Conservation (phyloP, 2,329 filamentous ascomycete species). For the Botrytis paeoniae region DNA sequence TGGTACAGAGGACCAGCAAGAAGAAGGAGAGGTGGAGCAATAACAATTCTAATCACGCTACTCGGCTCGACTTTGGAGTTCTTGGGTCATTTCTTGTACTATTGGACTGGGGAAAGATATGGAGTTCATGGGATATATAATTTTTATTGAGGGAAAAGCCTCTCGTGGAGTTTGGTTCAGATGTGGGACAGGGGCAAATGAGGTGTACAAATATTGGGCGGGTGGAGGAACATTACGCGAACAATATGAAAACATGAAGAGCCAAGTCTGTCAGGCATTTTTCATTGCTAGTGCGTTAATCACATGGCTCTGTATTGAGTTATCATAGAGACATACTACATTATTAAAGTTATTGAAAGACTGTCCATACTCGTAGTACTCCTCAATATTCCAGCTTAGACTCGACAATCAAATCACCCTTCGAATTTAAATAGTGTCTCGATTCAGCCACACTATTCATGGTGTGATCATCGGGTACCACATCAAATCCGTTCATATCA, state of each 20-base stretch:
- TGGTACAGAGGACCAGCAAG: not conserved
- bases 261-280: not conserved
- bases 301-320: not conserved
- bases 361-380: not conserved
- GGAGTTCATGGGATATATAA: constrained; percentile 1
- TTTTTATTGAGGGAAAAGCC: not conserved
- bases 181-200: not conserved
- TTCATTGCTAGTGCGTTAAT: not conserved
- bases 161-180: constrained; percentile 5
- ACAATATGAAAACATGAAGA: not conserved
- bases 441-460: not conserved
- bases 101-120: constrained; percentile 3
- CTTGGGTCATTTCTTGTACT: constrained; percentile 5
- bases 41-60: not conserved
- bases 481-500: constrained; percentile 15
- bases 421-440: not conserved
- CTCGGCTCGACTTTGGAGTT: not conserved
- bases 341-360: not conserved
- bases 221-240: not conserved
- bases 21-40: constrained; percentile 12
- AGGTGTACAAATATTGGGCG: constrained; percentile 2
- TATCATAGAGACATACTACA: not conserved
- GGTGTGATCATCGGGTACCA: not conserved
- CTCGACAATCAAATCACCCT: not conserved
- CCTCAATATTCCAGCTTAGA: not conserved